Evolutionary conservation across 2,329 filamentous ascomycete genomes (phyloP).

Genomic region (Chaetomium sp.): DNA sequence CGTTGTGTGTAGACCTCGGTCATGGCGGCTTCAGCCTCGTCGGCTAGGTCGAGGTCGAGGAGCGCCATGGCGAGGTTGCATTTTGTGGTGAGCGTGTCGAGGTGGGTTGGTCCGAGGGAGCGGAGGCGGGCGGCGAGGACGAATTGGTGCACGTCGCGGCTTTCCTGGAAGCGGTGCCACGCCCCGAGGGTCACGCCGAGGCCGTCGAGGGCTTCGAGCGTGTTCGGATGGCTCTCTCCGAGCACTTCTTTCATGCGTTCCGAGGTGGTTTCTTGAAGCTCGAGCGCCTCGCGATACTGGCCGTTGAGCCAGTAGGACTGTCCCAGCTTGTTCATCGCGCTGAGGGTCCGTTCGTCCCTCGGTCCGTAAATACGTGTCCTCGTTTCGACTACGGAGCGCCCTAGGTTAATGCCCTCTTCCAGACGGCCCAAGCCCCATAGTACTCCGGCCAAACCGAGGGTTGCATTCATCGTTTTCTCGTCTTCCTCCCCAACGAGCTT

Average conservation of each 20-base stretch:
- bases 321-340: conserved; percentile 7
- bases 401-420: conserved; percentile 3
- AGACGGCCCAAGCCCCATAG: conserved; percentile 4
- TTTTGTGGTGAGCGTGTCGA: conserved; percentile 9
- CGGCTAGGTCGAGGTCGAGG: neutral
- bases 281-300: conserved; percentile 9
- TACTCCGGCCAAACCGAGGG: conserved; percentile 2
- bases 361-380: conserved; percentile 2
- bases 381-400: conserved; percentile 3
- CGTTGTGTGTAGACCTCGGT: conserved; percentile 1
- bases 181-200: conserved; percentile 4
- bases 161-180: conserved; percentile 10
- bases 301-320: conserved; percentile 15
- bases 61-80: conserved; percentile 10
- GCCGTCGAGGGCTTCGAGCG: conserved; percentile 6
- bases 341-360: conserved; percentile 1
- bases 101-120: conserved; percentile 3
- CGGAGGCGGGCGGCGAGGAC: conserved; percentile 1
- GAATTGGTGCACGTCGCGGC: conserved; percentile 3
- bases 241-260: neutral
- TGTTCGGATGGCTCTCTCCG: neutral
- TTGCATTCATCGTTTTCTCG: conserved; percentile 13
- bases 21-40: conserved; percentile 1
- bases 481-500: conserved; percentile 7
- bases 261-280: neutral